These are phyloP conservation scores for Bonia amplexicaulis DNA, from an alignment of 176 grass and related monocot genomes.

Conservation along the genomic window DNA sequence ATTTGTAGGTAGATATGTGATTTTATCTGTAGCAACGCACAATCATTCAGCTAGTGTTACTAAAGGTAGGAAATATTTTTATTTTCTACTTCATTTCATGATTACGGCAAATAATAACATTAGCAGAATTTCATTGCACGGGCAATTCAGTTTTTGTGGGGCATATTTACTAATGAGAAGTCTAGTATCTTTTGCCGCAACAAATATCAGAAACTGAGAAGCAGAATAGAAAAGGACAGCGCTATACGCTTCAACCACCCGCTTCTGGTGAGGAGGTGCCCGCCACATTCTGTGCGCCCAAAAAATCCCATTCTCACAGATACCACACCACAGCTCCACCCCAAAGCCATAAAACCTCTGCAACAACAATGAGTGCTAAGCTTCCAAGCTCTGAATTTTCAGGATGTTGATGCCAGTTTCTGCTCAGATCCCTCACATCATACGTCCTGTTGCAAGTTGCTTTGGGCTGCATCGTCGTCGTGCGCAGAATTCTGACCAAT, in stretches of 20 bases:
- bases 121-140: background rate
- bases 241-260: slow-evolving; percentile 18
- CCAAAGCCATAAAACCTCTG: slow-evolving; percentile 27
- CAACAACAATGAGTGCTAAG: slow-evolving; percentile 24
- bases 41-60: too few relatives aligned
- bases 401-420: slow-evolving; percentile 37
- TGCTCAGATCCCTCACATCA: slow-evolving; percentile 17
- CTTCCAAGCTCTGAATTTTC: slow-evolving; percentile 24
- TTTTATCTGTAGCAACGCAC: too few relatives aligned
- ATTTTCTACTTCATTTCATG: background rate
- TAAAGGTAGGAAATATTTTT: background rate
- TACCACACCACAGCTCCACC: slow-evolving; percentile 4
- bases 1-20: too few relatives aligned
- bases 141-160: background rate
- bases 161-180: background rate
- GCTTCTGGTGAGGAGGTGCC: slow-evolving; percentile 2
- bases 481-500: background rate
- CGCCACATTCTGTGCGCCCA: background rate
- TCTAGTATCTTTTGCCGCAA: background rate
- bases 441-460: slow-evolving; percentile 11
- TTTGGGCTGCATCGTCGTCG: background rate
- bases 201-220: slow-evolving; percentile 18
- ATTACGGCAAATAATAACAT: background rate
- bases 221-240: slow-evolving; percentile 30
- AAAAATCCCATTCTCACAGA: slow-evolving; percentile 1